A percentile compares a stretch with the other conserved stretches of the same genome.
These are phyloP conservation scores for Rhodotorula sp. DNA, from an alignment of 1,284 basidiomycete genomes.

Conservation along the genomic window DNA sequence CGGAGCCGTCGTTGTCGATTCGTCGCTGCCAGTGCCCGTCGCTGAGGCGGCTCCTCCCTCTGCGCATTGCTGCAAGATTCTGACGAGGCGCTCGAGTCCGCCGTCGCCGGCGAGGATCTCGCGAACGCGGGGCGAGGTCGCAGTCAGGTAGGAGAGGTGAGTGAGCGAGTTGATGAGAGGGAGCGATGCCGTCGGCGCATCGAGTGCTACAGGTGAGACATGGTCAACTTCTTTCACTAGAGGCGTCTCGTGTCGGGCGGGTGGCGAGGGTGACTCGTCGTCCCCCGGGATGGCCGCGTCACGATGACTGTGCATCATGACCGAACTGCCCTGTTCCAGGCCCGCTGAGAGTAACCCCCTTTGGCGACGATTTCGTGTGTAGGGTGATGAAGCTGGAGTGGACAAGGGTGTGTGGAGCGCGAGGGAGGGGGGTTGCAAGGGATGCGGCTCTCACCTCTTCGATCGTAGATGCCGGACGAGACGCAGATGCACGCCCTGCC, in stretches of 20 bases:
- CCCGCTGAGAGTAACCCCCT: no score
- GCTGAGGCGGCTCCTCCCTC: constrained; percentile 18
- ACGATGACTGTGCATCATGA: neutral
- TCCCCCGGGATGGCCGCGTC: no score
- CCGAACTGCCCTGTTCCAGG: neutral
- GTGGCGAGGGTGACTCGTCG: neutral
- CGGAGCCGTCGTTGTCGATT: no score
- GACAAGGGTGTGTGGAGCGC: no score
- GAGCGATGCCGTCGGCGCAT: constrained; percentile 76
- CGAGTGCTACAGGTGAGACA: constrained; percentile 66
- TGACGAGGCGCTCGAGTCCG: constrained; percentile 90
- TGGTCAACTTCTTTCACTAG: neutral
- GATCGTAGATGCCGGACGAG: constrained; percentile 89
- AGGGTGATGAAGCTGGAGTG: no score
- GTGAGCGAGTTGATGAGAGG: constrained; percentile 96
- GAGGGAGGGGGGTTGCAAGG: neutral
- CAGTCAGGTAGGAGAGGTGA: constrained; percentile 94
- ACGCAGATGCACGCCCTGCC: constrained; percentile 95
- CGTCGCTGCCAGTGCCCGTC: neutral
- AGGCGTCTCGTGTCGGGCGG: neutral
- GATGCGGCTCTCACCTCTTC: constrained; percentile 67
- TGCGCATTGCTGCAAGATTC: constrained; percentile 57
- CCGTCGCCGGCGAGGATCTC: constrained; percentile 98
- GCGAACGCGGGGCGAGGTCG: constrained; percentile 93
- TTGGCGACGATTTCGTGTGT: neutral